These are phyloP conservation scores for Castanea crenata DNA, from an alignment of 306 rosid species.

Conservation along the genomic window DNA sequence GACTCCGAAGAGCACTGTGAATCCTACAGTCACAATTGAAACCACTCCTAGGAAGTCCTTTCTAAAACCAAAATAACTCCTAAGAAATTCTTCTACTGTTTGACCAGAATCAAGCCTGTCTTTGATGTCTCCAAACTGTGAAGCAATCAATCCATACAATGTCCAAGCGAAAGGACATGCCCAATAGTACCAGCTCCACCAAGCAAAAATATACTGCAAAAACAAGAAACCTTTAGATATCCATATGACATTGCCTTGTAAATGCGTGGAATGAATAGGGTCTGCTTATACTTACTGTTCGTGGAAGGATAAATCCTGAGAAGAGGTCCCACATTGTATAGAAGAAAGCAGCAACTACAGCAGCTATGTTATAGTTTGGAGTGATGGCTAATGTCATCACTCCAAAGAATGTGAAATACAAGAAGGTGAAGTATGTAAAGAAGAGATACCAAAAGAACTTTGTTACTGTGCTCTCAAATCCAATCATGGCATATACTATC, in stretches of 20 bases:
- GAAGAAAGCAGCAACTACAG: slow-evolving; percentile 56
- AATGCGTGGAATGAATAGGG: too few relatives aligned
- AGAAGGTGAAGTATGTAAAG: slow-evolving; percentile 70
- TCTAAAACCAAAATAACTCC: slow-evolving; percentile 64
- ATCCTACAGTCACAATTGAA: slow-evolving; percentile 45
- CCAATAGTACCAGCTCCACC: slow-evolving; percentile 96
- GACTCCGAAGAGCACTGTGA: slow-evolving; percentile 58
- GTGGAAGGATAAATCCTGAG: slow-evolving; percentile 76
- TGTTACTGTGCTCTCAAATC: slow-evolving; percentile 50
- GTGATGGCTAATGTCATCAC: slow-evolving; percentile 80
- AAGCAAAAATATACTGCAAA: slow-evolving; percentile 69
- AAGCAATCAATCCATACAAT: slow-evolving; percentile 55
- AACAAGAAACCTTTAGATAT: neutral
- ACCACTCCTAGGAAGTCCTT: slow-evolving; percentile 53
- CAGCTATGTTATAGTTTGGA: slow-evolving; percentile 65
- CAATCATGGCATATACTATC: slow-evolving; percentile 57
- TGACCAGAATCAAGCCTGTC: slow-evolving; percentile 59
- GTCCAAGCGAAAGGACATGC: slow-evolving; percentile 82
- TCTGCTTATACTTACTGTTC: slow-evolving; percentile 42
- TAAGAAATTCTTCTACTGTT: slow-evolving; percentile 56
- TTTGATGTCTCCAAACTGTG: slow-evolving; percentile 75
- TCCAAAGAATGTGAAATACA: slow-evolving; percentile 77
- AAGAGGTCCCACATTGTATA: slow-evolving; percentile 78
- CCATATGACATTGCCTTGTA: too few relatives aligned
- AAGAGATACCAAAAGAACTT: slow-evolving; percentile 81